Evolutionary conservation across 352 stramenopile species (phyloP).

Genomic region (Phytopythium sindhum): DNA sequence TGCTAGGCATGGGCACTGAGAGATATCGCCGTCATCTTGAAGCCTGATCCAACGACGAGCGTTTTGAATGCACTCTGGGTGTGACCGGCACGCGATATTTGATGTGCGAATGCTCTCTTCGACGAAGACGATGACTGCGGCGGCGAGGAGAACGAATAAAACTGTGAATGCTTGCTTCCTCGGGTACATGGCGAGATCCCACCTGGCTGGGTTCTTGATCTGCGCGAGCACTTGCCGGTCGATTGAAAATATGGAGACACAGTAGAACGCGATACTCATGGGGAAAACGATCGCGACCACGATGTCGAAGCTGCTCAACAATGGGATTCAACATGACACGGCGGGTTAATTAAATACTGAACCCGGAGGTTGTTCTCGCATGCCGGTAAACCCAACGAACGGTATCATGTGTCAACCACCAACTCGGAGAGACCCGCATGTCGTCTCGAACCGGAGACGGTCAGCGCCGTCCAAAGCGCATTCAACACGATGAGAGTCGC

Average conservation of each 20-base stretch:
- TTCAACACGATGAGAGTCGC: constrained; percentile 6
- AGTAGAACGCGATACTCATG: constrained; percentile 26
- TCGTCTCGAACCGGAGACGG: constrained; percentile 1
- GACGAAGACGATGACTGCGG: constrained; percentile 9
- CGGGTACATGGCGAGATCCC: constrained; percentile 12
- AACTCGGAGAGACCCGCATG: constrained; percentile 10
- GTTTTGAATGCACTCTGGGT: constrained; percentile 19
- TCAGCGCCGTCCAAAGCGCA: background rate
- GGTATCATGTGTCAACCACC: constrained; percentile 16
- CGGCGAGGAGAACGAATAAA: constrained; percentile 10
- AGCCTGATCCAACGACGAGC: constrained; percentile 16
- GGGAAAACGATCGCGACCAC: constrained; percentile 32
- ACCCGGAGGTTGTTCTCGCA: too few species aligned
- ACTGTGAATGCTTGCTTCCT: constrained; percentile 5
- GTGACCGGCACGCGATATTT: background rate
- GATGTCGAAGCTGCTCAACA: constrained; percentile 27
- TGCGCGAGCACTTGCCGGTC: constrained; percentile 21
- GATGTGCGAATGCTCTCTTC: constrained; percentile 14
- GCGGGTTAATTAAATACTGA: too few species aligned
- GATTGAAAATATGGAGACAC: constrained; percentile 27
- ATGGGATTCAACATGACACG: background rate
- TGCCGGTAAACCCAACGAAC: too few species aligned
- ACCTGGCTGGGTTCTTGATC: constrained; percentile 3
- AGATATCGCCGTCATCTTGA: constrained; percentile 2
- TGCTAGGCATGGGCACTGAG: constrained; percentile 31